Percentiles rank a stretch among this genome's conserved stretches.
phyloP scores from a whole-genome alignment of 345 rosid species.

The Euphorbia tirucalli region DNA sequence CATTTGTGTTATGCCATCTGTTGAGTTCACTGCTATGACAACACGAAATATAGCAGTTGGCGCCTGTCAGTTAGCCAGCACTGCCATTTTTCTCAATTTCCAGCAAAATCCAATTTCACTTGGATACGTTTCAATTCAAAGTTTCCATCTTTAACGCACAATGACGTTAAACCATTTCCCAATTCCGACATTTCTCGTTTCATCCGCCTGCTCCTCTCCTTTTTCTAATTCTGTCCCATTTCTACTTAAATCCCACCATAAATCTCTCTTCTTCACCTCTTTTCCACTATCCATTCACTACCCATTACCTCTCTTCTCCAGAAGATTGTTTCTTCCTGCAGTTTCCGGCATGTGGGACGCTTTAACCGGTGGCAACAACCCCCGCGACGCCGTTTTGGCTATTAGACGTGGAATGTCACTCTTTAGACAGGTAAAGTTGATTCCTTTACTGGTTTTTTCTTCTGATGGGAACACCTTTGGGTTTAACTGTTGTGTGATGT shows the following conservation, averaged over 20 bases:
- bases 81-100: background rate
- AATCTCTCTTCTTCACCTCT: conserved; percentile 16
- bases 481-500: no score
- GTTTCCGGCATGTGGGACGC: conserved; percentile 88
- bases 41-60: no score
- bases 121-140: background rate
- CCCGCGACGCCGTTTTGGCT: conserved; percentile 61
- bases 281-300: conserved; percentile 16
- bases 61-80: no score
- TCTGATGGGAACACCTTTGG: no score
- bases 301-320: conserved; percentile 38
- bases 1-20: no score
- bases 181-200: conserved; percentile 25
- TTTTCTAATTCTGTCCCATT: conserved; percentile 20
- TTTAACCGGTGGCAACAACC: conserved; percentile 57
- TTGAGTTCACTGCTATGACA: no score
- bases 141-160: background rate
- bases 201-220: conserved; percentile 15
- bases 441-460: background rate
- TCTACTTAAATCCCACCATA: conserved; percentile 25
- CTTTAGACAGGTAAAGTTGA: conserved; percentile 57
- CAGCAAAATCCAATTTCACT: background rate
- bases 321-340: conserved; percentile 67
- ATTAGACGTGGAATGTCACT: conserved; percentile 73
- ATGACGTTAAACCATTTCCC: conserved; percentile 43